Conservation (phyloP, 768 basidiomycete genomes). For the Trichaptum fuscoviolaceum region DNA sequence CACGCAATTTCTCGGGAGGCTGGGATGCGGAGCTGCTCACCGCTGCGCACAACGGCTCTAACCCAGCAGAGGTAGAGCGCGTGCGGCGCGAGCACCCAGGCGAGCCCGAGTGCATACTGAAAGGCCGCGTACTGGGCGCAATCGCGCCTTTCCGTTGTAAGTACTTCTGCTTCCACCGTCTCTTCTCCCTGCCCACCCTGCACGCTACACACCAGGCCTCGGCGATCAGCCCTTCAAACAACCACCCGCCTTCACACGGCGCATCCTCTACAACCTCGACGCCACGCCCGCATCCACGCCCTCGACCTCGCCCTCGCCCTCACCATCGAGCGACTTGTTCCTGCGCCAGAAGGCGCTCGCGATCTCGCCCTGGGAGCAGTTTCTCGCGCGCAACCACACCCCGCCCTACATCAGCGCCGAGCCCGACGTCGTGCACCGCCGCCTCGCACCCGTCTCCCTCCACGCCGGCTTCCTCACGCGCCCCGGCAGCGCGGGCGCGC, state of each 20-base stretch:
- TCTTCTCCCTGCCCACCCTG: constrained; percentile 11
- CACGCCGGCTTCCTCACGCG: constrained; percentile 15
- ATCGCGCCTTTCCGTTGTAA: constrained; percentile 73
- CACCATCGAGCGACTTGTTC: too few species aligned
- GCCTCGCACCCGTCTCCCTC: constrained; percentile 26
- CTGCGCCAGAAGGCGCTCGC: constrained; percentile 32
- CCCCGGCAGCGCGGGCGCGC: constrained; percentile 15
- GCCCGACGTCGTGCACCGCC: constrained; percentile 58
- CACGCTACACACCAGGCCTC: constrained; percentile 43
- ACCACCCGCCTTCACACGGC: constrained; percentile 60
- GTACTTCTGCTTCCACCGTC: too few species aligned
- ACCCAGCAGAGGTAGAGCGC: constrained; percentile 59
- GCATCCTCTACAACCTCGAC: constrained; percentile 60
- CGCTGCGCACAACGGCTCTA: constrained; percentile 66
- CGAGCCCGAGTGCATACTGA: constrained; percentile 62
- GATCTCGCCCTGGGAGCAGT: constrained; percentile 61
- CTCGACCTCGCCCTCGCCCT: too few species aligned
- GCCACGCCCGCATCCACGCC: constrained; percentile 34
- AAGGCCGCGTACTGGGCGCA: constrained; percentile 68
- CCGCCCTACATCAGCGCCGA: constrained; percentile 63
- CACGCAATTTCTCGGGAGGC: constrained; percentile 42
- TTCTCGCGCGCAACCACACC: constrained; percentile 53
- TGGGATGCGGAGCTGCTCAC: constrained; percentile 63
- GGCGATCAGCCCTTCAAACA: constrained; percentile 73
- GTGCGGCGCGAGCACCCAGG: constrained; percentile 60